phyloP scores from a whole-genome alignment of 306 rosid species.

The Potentilla sterilis region DNA sequence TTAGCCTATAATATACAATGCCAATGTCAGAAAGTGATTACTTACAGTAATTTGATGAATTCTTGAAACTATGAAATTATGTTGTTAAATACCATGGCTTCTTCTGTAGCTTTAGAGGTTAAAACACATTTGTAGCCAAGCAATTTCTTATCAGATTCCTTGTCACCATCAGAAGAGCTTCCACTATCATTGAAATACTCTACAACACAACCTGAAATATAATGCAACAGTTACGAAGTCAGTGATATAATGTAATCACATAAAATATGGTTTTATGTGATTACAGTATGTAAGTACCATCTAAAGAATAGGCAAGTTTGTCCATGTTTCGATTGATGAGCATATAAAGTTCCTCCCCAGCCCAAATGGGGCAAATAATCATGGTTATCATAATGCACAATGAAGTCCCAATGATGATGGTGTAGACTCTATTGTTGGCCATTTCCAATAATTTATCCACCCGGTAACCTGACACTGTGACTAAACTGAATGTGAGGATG shows the following conservation, averaged over 20 bases:
- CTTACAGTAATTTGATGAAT: background rate
- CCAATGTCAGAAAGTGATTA: background rate
- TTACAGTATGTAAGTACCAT: slow-evolving; percentile 40
- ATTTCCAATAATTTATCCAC: slow-evolving; percentile 41
- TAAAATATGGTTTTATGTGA: background rate
- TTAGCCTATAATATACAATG: slow-evolving; percentile 52
- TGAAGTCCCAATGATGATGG: slow-evolving; percentile 65
- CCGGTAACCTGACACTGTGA: slow-evolving; percentile 66
- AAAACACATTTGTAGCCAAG: slow-evolving; percentile 67
- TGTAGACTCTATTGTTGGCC: slow-evolving; percentile 56
- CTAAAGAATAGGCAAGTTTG: slow-evolving; percentile 64
- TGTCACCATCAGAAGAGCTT: slow-evolving; percentile 18
- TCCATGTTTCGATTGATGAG: slow-evolving; percentile 60
- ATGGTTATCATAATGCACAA: slow-evolving; percentile 57
- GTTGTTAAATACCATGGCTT: slow-evolving; percentile 48
- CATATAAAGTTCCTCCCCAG: slow-evolving; percentile 65
- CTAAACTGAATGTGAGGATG: slow-evolving; percentile 83
- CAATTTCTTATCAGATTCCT: slow-evolving; percentile 35
- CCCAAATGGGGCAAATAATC: slow-evolving; percentile 76
- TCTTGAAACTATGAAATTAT: too few species aligned
- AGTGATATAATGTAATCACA: too few species aligned
- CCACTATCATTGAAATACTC: slow-evolving; percentile 37
- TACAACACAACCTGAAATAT: slow-evolving; percentile 51
- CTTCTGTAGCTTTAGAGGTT: slow-evolving; percentile 65
- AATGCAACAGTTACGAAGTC: background rate